Conservation (phyloP, 1,284 basidiomycete species). For the Ceratobasidium sp. region DNA sequence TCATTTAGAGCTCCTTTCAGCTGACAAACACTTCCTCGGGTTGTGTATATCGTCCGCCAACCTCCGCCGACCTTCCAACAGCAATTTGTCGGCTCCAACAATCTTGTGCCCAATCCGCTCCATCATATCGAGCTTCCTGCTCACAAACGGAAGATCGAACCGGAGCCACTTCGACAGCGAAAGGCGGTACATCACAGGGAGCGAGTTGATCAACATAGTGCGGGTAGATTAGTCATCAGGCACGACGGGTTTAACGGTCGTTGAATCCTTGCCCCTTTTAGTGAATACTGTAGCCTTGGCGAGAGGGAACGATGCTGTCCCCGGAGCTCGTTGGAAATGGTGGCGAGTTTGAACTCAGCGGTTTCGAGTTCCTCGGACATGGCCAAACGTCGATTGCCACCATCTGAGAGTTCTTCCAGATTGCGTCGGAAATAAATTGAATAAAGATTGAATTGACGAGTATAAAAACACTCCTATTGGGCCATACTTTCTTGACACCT, state of each 20-base stretch:
- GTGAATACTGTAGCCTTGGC: constrained; percentile 52
- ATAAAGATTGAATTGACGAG: background rate
- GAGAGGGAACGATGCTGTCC: constrained; percentile 51
- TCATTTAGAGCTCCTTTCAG: constrained; percentile 95
- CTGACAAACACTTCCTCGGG: constrained; percentile 89
- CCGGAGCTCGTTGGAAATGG: constrained; percentile 64
- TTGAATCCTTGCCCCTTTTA: constrained; percentile 49
- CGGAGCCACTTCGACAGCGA: constrained; percentile 69
- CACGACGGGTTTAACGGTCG: constrained; percentile 39
- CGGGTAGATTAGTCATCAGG: constrained; percentile 55
- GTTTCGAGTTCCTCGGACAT: constrained; percentile 74
- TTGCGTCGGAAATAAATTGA: constrained; percentile 56
- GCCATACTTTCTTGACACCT: constrained; percentile 83
- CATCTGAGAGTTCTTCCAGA: constrained; percentile 72
- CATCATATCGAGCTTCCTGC: constrained; percentile 81
- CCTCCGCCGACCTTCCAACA: constrained; percentile 78
- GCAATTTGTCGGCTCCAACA: constrained; percentile 64
- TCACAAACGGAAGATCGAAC: constrained; percentile 74
- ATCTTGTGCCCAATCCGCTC: constrained; percentile 82
- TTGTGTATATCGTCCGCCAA: too few species aligned
- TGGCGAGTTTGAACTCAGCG: constrained; percentile 73
- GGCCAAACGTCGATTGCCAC: constrained; percentile 71
- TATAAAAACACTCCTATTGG: constrained; percentile 66
- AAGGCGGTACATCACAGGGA: constrained; percentile 67
- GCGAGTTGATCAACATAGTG: constrained; percentile 68